Conservation (phyloP, 2,329 filamentous ascomycete genomes). For the Fusarium solani-melongenae region DNA sequence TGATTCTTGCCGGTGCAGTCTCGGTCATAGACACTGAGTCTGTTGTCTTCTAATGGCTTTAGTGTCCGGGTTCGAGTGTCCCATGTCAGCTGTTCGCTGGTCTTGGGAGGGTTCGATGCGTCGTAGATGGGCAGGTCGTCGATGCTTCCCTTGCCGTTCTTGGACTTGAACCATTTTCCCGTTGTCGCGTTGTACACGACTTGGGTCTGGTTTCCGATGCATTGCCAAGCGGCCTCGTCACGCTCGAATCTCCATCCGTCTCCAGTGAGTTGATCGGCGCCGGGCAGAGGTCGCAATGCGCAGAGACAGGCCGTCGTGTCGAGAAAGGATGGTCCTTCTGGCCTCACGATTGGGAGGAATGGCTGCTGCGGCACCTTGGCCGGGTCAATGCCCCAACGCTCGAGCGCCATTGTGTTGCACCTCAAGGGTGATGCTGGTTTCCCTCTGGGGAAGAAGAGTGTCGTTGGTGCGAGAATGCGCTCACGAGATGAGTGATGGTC, state of each 20-base stretch:
- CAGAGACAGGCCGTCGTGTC: slow-evolving; percentile 55
- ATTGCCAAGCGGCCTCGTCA: slow-evolving; percentile 52
- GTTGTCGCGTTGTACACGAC: slow-evolving; percentile 49
- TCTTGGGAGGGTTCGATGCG: slow-evolving; percentile 50
- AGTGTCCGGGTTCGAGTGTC: slow-evolving; percentile 39
- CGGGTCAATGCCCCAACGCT: slow-evolving; percentile 25
- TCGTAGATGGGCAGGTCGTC: slow-evolving; percentile 48
- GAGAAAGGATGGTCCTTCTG: slow-evolving; percentile 52
- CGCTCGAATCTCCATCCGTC: slow-evolving; percentile 4
- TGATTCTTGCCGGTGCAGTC: slow-evolving; percentile 56
- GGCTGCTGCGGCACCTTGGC: slow-evolving; percentile 51
- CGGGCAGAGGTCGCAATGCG: slow-evolving; percentile 44
- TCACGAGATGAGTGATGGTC: background rate
- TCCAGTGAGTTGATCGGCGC: slow-evolving; percentile 13
- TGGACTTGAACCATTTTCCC: slow-evolving; percentile 56
- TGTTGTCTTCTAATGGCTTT: slow-evolving; percentile 38
- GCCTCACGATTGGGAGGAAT: slow-evolving; percentile 47
- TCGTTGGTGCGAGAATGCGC: background rate
- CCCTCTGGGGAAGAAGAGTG: background rate
- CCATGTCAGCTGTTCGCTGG: slow-evolving; percentile 44
- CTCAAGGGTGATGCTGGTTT: background rate
- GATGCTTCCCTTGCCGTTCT: slow-evolving; percentile 38
- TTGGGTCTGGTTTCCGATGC: slow-evolving; percentile 57
- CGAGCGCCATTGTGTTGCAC: slow-evolving; percentile 29
- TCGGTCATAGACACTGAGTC: slow-evolving; percentile 50